Conservation (phyloP, 768 basidiomycete species). For the Cystobasidium onofrii region DNA sequence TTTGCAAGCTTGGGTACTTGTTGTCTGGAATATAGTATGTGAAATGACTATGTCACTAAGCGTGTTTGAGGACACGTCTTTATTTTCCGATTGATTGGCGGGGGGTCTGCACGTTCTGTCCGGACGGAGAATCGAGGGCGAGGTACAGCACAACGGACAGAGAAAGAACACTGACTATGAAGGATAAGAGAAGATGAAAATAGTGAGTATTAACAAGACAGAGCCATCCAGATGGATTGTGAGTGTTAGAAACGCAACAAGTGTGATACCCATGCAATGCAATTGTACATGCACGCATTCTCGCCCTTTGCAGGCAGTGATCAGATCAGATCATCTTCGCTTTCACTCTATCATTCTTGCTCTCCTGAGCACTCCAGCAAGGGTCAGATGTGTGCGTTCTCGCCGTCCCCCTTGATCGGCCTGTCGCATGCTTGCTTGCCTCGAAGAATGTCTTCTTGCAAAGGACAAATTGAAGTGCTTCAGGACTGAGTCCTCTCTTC, state of each 20-base stretch:
- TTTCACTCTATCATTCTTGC: background rate
- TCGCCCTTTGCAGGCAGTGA: background rate
- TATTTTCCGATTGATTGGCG: too few relatives aligned
- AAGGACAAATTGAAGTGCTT: background rate
- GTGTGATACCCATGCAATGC: too few relatives aligned
- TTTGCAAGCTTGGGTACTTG: background rate
- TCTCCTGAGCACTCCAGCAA: background rate
- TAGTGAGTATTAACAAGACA: too few relatives aligned
- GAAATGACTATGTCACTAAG: slow-evolving; percentile 1
- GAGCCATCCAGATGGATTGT: too few relatives aligned
- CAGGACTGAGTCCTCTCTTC: too few relatives aligned
- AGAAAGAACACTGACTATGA: too few relatives aligned
- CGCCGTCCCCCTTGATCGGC: background rate
- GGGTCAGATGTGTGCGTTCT: background rate
- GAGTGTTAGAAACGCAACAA: too few relatives aligned
- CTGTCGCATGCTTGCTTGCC: background rate
- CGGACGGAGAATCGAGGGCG: background rate
- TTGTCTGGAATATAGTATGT: background rate
- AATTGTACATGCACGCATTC: too few relatives aligned
- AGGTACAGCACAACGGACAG: too few relatives aligned
- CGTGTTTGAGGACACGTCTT: background rate
- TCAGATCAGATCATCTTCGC: background rate
- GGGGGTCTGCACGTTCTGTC: slow-evolving; percentile 4
- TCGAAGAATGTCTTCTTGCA: background rate
- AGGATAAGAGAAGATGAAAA: too few relatives aligned